These are phyloP conservation scores for Dactylellina leptospora DNA, from an alignment of 2,329 filamentous ascomycete genomes.

Conservation along the genomic window DNA sequence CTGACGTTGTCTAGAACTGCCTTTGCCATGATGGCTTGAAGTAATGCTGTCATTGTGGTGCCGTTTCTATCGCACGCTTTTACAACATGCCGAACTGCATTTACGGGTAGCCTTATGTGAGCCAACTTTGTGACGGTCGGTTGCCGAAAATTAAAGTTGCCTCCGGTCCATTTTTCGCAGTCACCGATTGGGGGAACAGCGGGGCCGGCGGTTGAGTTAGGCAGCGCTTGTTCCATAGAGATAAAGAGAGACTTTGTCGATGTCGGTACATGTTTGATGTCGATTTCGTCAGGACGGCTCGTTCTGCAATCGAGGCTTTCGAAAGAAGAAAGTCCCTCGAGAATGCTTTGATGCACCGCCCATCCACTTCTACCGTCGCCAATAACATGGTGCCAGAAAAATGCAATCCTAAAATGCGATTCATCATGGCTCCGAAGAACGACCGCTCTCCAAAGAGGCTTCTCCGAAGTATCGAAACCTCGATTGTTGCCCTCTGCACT, in stretches of 20 bases:
- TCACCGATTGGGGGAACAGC: not conserved
- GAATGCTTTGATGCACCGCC: constrained; percentile 26
- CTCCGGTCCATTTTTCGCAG: constrained; percentile 39
- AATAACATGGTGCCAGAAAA: constrained; percentile 46
- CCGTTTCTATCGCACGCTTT: constrained; percentile 19
- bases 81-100: constrained; percentile 6
- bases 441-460: constrained; percentile 32
- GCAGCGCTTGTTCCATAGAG: constrained; percentile 32
- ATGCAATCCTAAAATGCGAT: constrained; percentile 17
- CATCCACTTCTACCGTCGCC: constrained; percentile 33
- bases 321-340: constrained; percentile 23
- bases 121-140: constrained; percentile 25
- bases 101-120: constrained; percentile 23
- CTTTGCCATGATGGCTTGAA: constrained; percentile 39
- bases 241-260: constrained; percentile 30
- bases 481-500: constrained; percentile 27
- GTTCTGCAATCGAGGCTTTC: constrained; percentile 27
- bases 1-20: constrained; percentile 13
- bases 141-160: constrained; percentile 11
- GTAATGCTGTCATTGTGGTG: constrained; percentile 41
- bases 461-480: constrained; percentile 17
- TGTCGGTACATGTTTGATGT: constrained; percentile 1
- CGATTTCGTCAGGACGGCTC: constrained; percentile 10
- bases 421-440: constrained; percentile 11
- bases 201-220: constrained; percentile 5